Conservation (phyloP, 2,329 filamentous ascomycete genomes). For the Magnaporthales sp. region DNA sequence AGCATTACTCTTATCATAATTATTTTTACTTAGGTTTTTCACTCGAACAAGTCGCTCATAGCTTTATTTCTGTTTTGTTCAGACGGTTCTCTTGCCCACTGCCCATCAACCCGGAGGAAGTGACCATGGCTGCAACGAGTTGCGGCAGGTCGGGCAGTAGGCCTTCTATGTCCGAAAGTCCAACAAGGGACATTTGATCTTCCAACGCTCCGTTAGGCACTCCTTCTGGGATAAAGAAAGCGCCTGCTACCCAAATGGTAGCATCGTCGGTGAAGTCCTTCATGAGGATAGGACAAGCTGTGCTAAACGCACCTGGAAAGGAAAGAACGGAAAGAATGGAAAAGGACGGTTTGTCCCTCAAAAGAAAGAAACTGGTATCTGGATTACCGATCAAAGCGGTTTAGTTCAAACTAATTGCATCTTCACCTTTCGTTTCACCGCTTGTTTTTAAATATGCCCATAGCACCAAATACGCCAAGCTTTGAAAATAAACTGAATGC, state of each 20-base stretch:
- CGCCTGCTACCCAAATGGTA: slow-evolving; percentile 65
- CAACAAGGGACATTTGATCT: slow-evolving; percentile 34
- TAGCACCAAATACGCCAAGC: slow-evolving; percentile 5
- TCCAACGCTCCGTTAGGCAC: slow-evolving; percentile 79
- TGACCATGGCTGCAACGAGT: slow-evolving; percentile 13
- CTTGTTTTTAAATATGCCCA: not conserved
- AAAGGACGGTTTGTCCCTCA: not conserved
- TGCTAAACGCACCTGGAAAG: not conserved
- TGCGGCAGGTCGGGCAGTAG: slow-evolving; percentile 18
- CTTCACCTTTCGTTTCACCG: not conserved
- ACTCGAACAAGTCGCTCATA: not conserved
- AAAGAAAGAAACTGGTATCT: slow-evolving; percentile 9
- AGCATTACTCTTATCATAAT: not conserved
- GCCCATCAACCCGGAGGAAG: slow-evolving; percentile 25
- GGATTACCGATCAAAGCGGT: slow-evolving; percentile 1
- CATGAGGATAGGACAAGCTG: not conserved
- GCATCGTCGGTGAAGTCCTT: slow-evolving; percentile 54
- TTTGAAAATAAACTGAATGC: slow-evolving; percentile 4
- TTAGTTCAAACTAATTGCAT: not conserved
- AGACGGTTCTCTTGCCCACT: slow-evolving; percentile 33
- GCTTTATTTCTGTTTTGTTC: slow-evolving; percentile 12
- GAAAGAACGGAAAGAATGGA: not conserved
- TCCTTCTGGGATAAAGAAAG: slow-evolving; percentile 58
- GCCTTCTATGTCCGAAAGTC: slow-evolving; percentile 28
- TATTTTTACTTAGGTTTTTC: not conserved